Conservation (phyloP, 768 basidiomycete genomes). For the Suillus subluteus region DNA sequence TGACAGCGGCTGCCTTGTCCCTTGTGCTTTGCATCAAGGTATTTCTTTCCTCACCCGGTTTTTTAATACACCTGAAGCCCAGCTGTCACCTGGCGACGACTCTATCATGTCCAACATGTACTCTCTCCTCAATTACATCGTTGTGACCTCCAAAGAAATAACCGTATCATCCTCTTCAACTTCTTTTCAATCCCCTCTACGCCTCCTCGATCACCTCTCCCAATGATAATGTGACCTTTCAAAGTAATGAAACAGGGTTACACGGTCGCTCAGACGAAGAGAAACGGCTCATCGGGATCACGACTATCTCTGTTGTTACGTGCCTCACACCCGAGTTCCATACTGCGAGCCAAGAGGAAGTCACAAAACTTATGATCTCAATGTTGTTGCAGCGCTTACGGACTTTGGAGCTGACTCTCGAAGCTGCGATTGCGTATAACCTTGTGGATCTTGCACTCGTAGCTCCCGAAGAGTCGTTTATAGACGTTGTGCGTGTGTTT, state of each 20-base stretch:
- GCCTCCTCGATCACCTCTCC: slow-evolving; percentile 32
- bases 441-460: slow-evolving; percentile 86
- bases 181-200: slow-evolving; percentile 46
- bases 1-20: slow-evolving; percentile 87
- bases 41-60: slow-evolving; percentile 18
- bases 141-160: slow-evolving; percentile 79
- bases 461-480: slow-evolving; percentile 75
- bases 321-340: slow-evolving; percentile 82
- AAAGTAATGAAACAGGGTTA: slow-evolving; percentile 65
- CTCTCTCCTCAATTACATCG: slow-evolving; percentile 91
- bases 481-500: slow-evolving; percentile 84
- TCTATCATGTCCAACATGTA: slow-evolving; percentile 95
- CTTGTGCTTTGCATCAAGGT: slow-evolving; percentile 89
- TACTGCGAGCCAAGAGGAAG: slow-evolving; percentile 67
- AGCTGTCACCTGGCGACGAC: slow-evolving; percentile 88
- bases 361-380: slow-evolving; percentile 85
- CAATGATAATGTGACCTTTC: slow-evolving; percentile 52
- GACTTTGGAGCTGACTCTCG: slow-evolving; percentile 83
- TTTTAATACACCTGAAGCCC: slow-evolving; percentile 13
- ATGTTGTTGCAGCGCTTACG: slow-evolving; percentile 90
- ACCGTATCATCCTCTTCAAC: slow-evolving; percentile 53
- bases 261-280: slow-evolving; percentile 81
- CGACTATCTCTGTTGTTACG: slow-evolving; percentile 90
- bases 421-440: slow-evolving; percentile 91
- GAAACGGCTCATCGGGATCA: slow-evolving; percentile 81